These are phyloP conservation scores for Fraxinus pennsylvanica DNA, from an alignment of 257 asterid species.

Conservation along the genomic window DNA sequence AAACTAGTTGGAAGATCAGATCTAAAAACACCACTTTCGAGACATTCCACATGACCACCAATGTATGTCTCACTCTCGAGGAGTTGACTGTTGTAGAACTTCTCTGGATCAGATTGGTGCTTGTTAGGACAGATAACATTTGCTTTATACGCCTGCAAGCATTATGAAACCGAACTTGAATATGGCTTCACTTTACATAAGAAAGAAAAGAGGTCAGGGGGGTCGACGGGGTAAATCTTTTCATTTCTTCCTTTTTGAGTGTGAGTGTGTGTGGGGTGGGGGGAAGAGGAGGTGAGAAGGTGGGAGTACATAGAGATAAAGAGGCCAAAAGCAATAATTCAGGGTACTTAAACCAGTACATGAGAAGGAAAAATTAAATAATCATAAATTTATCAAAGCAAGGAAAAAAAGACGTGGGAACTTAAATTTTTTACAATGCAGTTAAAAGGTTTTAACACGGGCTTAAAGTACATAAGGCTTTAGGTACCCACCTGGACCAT, in stretches of 20 bases:
- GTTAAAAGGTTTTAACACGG: constrained; percentile 15
- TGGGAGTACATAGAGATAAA: constrained; percentile 9
- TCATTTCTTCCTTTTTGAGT: constrained; percentile 17
- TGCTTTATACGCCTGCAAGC: constrained; percentile 87
- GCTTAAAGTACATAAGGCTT: constrained; percentile 13
- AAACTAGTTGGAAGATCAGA: constrained; percentile 94
- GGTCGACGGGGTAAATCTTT: constrained; percentile 17
- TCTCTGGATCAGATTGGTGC: constrained; percentile 97
- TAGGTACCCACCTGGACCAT: constrained; percentile 83
- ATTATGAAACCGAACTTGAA: constrained; percentile 30
- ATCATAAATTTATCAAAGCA: constrained; percentile 8
- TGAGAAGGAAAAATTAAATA: constrained; percentile 7
- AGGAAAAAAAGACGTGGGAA: constrained; percentile 2
- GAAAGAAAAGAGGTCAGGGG: constrained; percentile 15
- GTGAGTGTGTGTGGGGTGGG: not conserved
- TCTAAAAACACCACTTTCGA: constrained; percentile 99
- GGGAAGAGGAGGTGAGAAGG: constrained; percentile 1
- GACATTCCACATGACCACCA: constrained; percentile 99
- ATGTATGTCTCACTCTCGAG: constrained; percentile 98
- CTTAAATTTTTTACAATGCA: not conserved
- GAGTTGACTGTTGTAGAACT: constrained; percentile 72
- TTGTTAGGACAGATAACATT: constrained; percentile 96
- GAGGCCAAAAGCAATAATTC: constrained; percentile 17
- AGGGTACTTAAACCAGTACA: constrained; percentile 17
- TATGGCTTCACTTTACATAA: constrained; percentile 24